Evolutionary conservation across 208 protist species (phyloP).

Genomic region (Trypanosoma boissoni): DNA sequence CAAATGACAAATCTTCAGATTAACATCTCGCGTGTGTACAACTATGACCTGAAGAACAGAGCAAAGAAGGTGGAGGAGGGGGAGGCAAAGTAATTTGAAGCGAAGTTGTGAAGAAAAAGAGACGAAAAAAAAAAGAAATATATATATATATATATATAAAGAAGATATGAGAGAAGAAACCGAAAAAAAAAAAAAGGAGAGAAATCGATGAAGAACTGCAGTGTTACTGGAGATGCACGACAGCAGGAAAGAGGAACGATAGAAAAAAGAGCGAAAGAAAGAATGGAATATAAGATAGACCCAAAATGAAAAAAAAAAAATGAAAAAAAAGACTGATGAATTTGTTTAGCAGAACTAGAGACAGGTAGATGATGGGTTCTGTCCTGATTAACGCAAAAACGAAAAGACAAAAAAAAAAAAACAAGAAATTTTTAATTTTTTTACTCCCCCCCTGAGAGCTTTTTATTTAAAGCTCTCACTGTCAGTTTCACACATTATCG

Average conservation of each 20-base stretch:
- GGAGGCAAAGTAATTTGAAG: neutral
- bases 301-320: conserved; percentile 11
- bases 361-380: too few species aligned
- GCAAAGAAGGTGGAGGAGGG: conserved; percentile 29
- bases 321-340: neutral
- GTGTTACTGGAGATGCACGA: too few species aligned
- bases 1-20: conserved; percentile 96
- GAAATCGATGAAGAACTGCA: neutral
- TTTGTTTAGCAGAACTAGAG: too few species aligned
- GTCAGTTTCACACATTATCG: too few species aligned
- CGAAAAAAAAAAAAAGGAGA: conserved; percentile 4
- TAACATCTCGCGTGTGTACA: conserved; percentile 94
- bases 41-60: conserved; percentile 90
- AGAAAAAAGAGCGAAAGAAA: conserved; percentile 5
- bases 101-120: neutral
- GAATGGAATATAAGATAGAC: neutral
- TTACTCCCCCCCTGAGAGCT: too few species aligned
- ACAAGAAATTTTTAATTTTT: too few species aligned
- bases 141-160: neutral
- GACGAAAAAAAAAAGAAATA: neutral
- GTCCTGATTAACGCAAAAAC: too few species aligned
- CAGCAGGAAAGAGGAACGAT: too few species aligned
- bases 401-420: too few species aligned
- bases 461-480: too few species aligned
- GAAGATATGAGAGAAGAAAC: conserved; percentile 4